phyloP scores from a whole-genome alignment of 257 asterid genomes.

The Coffea canephora region DNA sequence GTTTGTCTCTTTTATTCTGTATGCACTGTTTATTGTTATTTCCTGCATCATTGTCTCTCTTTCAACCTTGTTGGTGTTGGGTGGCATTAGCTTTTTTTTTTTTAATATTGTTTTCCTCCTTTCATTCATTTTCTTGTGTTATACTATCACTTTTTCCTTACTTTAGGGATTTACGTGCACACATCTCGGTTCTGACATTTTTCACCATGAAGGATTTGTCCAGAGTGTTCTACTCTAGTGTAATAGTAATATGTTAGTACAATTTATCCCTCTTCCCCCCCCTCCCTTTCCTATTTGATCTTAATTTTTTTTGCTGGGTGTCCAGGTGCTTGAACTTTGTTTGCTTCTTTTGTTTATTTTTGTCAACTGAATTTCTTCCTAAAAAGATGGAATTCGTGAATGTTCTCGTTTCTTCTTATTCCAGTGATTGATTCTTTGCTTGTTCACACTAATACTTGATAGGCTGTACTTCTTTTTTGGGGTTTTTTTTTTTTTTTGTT shows the following conservation, averaged over 20 bases:
- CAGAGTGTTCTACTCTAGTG: no score
- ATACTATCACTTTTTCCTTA: neutral
- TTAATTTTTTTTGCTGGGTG: neutral
- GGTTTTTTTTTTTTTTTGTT: no score
- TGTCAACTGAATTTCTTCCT: no score
- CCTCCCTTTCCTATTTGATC: neutral
- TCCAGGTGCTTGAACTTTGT: neutral
- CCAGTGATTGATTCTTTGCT: neutral
- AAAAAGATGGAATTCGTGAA: neutral
- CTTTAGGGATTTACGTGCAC: slow-evolving; percentile 1
- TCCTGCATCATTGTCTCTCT: no score
- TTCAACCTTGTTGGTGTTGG: no score
- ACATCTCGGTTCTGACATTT: neutral
- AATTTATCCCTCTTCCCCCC: neutral
- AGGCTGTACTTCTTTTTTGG: neutral
- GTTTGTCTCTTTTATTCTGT: neutral
- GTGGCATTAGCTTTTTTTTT: neutral
- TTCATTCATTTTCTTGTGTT: neutral
- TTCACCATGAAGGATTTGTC: neutral
- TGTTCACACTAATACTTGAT: neutral
- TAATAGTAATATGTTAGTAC: neutral
- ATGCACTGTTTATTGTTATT: no score
- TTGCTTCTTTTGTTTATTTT: no score
- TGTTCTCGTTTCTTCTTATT: neutral
- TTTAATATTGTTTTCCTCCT: neutral